phyloP scores from a whole-genome alignment of 2,329 filamentous ascomycete species.

The Pseudocercospora pini-densiflorae region DNA sequence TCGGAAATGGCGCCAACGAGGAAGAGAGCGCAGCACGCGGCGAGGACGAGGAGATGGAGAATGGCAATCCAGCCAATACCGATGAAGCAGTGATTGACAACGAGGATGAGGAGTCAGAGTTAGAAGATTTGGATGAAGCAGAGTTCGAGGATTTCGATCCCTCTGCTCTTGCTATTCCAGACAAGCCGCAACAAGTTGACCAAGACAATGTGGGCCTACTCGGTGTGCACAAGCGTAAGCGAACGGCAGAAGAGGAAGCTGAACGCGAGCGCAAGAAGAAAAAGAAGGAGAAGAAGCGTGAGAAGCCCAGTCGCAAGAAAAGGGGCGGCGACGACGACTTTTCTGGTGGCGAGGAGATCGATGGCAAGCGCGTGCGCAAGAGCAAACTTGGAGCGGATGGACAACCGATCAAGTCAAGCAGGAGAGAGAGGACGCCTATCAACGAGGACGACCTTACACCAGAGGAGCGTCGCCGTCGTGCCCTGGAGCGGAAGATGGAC shows the following conservation, averaged over 20 bases:
- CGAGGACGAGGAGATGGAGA: constrained; percentile 35
- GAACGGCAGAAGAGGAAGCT: constrained; percentile 63
- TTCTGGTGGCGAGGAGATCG: constrained; percentile 53
- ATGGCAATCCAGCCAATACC: constrained; percentile 24
- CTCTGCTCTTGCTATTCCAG: constrained; percentile 63
- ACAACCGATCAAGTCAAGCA: constrained; percentile 55
- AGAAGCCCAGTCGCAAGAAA: constrained; percentile 29
- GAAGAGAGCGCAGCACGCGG: constrained; percentile 25
- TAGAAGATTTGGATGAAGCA: constrained; percentile 68
- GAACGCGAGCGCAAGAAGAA: constrained; percentile 60
- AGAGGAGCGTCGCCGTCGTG: constrained; percentile 80
- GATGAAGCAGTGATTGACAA: constrained; percentile 47
- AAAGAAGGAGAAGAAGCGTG: constrained; percentile 32
- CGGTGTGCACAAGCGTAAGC: constrained; percentile 67
- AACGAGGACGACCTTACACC: constrained; percentile 80
- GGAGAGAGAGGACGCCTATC: constrained; percentile 60
- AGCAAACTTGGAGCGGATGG: constrained; percentile 48
- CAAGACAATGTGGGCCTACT: constrained; percentile 65
- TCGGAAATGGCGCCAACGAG: constrained; percentile 25
- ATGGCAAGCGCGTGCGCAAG: constrained; percentile 59
- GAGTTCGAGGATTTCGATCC: constrained; percentile 69
- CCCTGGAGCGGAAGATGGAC: constrained; percentile 85
- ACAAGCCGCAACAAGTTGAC: constrained; percentile 63
- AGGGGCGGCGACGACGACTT: constrained; percentile 30
- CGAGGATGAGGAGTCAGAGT: constrained; percentile 63